These are phyloP conservation scores for Pichia paraexigua DNA, from an alignment of 805 yeast genomes.

Conservation along the genomic window DNA sequence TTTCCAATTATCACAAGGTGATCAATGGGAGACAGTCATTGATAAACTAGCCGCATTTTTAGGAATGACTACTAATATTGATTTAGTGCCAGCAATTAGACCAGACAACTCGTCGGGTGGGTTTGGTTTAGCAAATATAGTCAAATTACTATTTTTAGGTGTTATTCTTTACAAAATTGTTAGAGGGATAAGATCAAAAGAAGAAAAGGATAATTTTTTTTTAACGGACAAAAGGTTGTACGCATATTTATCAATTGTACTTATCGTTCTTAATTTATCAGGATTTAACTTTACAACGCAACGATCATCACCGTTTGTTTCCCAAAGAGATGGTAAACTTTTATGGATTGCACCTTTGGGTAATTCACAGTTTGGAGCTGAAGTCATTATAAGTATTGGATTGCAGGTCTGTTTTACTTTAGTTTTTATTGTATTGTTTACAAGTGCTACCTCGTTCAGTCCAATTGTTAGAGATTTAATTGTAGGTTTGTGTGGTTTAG, in stretches of 20 bases:
- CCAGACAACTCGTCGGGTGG: neutral
- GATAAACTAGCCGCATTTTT: constrained; percentile 6
- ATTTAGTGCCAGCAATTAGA: constrained; percentile 3
- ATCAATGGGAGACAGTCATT: constrained; percentile 8
- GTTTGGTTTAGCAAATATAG: constrained; percentile 2
- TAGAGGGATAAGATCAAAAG: neutral
- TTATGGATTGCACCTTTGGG: constrained; percentile 51
- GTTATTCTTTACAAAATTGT: neutral
- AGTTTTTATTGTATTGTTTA: constrained; percentile 33
- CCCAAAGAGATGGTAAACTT: constrained; percentile 40
- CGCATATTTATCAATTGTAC: constrained; percentile 26
- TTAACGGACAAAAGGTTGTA: constrained; percentile 11
- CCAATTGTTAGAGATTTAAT: neutral
- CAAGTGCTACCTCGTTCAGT: constrained; percentile 5
- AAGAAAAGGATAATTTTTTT: neutral
- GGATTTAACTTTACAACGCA: constrained; percentile 62
- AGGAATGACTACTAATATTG: neutral
- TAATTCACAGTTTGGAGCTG: constrained; percentile 65
- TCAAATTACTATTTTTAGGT: neutral
- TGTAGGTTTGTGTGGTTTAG: neutral
- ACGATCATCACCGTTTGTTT: constrained; percentile 55
- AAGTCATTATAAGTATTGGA: constrained; percentile 44
- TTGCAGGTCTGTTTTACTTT: constrained; percentile 43
- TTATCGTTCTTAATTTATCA: constrained; percentile 40
- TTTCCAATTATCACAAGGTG: constrained; percentile 11